These are phyloP conservation scores for Salix purpurea DNA, from an alignment of 345 rosid species.

Conservation along the genomic window DNA sequence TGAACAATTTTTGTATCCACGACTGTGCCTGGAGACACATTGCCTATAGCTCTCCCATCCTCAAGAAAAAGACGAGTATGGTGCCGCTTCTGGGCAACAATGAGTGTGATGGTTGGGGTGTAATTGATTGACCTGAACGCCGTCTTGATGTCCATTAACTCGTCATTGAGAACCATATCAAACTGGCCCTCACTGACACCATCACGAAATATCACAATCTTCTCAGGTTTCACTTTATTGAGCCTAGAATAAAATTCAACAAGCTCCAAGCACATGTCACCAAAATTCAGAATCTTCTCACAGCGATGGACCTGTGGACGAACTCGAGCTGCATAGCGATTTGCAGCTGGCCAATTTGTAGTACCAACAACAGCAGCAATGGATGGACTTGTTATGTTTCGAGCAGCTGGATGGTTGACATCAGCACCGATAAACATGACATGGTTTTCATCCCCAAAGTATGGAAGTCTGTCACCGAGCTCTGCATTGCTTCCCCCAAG, in stretches of 20 bases:
- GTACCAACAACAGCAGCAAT: conserved; percentile 84
- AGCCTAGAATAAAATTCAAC: conserved; percentile 38
- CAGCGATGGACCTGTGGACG: conserved; percentile 53
- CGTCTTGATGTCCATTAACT: conserved; percentile 50
- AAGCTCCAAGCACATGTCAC: conserved; percentile 65
- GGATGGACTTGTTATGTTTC: conserved; percentile 57
- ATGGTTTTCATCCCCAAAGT: conserved; percentile 35
- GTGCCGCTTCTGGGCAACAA: conserved; percentile 79
- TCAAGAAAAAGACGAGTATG: conserved; percentile 68
- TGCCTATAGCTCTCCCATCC: conserved; percentile 46
- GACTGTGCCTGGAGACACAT: conserved; percentile 73
- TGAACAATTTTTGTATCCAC: conserved; percentile 68
- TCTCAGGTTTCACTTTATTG: conserved; percentile 45
- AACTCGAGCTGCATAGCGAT: conserved; percentile 71
- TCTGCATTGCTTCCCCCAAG: conserved; percentile 93
- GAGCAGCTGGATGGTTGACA: conserved; percentile 77
- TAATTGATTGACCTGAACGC: conserved; percentile 34
- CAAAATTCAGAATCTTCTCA: conserved; percentile 65
- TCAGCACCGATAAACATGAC: conserved; percentile 92
- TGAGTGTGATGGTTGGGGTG: conserved; percentile 58
- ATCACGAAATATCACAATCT: conserved; percentile 73
- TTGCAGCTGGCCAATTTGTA: conserved; percentile 85
- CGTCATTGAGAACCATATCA: conserved; percentile 77
- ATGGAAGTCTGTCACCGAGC: conserved; percentile 50
- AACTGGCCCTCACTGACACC: conserved; percentile 85